Base-by-base conservation (phyloP, 1,284 basidiomycete species). In the Ceratobasidium sp. region DNA sequence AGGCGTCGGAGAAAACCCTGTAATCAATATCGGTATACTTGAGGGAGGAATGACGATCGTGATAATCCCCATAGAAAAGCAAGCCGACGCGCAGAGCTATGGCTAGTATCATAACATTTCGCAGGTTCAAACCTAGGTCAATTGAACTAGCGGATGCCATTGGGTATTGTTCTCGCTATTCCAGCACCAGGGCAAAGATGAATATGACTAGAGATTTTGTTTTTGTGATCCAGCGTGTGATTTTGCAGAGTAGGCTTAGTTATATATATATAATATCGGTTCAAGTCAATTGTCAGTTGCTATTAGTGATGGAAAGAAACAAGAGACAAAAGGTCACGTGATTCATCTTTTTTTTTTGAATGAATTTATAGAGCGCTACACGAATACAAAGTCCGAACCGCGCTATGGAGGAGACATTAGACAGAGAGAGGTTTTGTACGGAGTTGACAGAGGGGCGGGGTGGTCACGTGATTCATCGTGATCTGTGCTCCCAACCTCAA, bases 1-100 rank as follows among this genome's bases (percentile, higher is more conserved):
- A 89, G 3, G 96, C 98, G 80, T 98, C 96, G 72, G 89, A 93
- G 84, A 98, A 98, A 76, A 99, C 97, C 50, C 90, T 87, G 81
- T 98, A 99, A 83, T 99, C 98, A 73, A 99, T 86, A 82, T 99
- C 97, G 18, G 97, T 99, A 81, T 98, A 99, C 80, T 96, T 96
- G 38, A 98, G 87, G n/a, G 88, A 80, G 1, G 91, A 92, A 75
- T 84, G 88, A 2, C 87, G 86, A 78, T 97, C 95, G 76, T 96
- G 94, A 88, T 93, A 95, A 82, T 92, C 91, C 79, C 93, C 94
- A 81, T 95, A 96, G 5, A 90, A 78, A 72, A 97, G 90, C 55
- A 97, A 87, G 14, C 80, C 84, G 23, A 92, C 80, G 67, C 95
- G 89, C 57, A 96, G 79, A 28, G 85, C 44, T 18, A 85, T 79